Conservation (phyloP, 2,329 filamentous ascomycete species). For the Ascocoryne sarcoides region DNA sequence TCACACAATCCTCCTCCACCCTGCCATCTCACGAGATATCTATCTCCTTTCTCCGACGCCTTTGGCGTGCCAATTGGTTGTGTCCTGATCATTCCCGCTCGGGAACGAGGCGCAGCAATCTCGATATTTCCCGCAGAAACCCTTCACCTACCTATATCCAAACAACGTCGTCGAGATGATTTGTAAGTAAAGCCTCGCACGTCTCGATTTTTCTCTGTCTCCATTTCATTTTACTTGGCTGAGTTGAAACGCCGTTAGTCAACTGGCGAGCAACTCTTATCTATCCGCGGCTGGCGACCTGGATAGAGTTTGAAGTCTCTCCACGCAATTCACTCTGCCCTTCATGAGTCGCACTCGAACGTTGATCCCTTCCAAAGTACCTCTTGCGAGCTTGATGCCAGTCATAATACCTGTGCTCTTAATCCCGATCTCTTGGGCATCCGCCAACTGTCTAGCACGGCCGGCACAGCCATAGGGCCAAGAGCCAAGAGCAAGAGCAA, state of each 20-base stretch:
- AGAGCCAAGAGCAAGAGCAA: too few relatives aligned
- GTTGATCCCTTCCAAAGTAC: background rate
- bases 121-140: background rate
- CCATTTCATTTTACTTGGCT: background rate
- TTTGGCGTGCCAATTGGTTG: constrained; percentile 1
- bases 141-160: constrained; percentile 1
- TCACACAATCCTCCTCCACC: background rate
- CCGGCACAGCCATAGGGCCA: constrained; percentile 13
- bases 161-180: constrained; percentile 19
- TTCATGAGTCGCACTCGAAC: too few relatives aligned
- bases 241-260: background rate
- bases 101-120: constrained; percentile 8
- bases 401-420: too few relatives aligned
- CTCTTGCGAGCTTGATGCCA: background rate
- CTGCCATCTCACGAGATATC: constrained; percentile 1
- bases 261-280: background rate
- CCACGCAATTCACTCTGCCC: too few relatives aligned
- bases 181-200: constrained; percentile 14
- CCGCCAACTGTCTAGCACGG: background rate
- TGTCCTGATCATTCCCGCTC: background rate
- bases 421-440: background rate
- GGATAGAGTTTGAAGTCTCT: background rate
- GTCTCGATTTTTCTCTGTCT: constrained; percentile 1
- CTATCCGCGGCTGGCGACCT: background rate
- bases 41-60: too few relatives aligned